Conservation (phyloP, 2,329 filamentous ascomycete genomes). For the Epichloe amarillans region DNA sequence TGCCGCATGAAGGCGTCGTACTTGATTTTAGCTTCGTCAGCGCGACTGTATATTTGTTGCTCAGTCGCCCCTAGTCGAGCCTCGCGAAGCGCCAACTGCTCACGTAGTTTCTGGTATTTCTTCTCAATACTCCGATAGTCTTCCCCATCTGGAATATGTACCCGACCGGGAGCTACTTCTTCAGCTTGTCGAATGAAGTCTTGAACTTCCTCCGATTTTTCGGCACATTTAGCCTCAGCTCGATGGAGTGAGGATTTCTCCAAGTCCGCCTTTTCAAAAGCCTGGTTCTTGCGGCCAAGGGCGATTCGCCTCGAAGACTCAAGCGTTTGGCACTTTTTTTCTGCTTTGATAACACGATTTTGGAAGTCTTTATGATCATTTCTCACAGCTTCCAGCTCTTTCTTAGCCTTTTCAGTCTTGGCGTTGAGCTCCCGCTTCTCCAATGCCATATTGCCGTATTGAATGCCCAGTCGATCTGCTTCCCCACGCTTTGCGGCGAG, state of each 20-base stretch:
- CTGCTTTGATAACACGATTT: slow-evolving; percentile 39
- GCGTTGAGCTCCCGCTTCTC: slow-evolving; percentile 35
- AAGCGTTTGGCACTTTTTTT: slow-evolving; percentile 36
- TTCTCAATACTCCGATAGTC: slow-evolving; percentile 42
- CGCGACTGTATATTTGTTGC: slow-evolving; percentile 45
- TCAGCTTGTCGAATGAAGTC: slow-evolving; percentile 43
- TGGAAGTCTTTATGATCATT: slow-evolving; percentile 28
- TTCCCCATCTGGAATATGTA: slow-evolving; percentile 51
- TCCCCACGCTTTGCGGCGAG: slow-evolving; percentile 41
- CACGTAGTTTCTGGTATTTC: slow-evolving; percentile 40
- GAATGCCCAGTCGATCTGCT: slow-evolving; percentile 35
- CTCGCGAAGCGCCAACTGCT: slow-evolving; percentile 45
- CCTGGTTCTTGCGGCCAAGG: slow-evolving; percentile 49
- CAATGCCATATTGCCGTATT: slow-evolving; percentile 39
- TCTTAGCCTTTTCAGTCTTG: slow-evolving; percentile 27
- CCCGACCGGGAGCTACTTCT: slow-evolving; percentile 38
- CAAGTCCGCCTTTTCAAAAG: slow-evolving; percentile 36
- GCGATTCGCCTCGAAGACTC: slow-evolving; percentile 37
- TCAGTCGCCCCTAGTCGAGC: slow-evolving; percentile 48
- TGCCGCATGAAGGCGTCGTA: slow-evolving; percentile 31
- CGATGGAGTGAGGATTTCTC: slow-evolving; percentile 30
- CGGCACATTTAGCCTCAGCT: slow-evolving; percentile 33
- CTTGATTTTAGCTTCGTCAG: slow-evolving; percentile 25
- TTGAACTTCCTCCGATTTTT: slow-evolving; percentile 33
- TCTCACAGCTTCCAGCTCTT: slow-evolving; percentile 18